Base-by-base conservation (phyloP, 75 land plant species). In the Cunninghamia lanceolata region DNA sequence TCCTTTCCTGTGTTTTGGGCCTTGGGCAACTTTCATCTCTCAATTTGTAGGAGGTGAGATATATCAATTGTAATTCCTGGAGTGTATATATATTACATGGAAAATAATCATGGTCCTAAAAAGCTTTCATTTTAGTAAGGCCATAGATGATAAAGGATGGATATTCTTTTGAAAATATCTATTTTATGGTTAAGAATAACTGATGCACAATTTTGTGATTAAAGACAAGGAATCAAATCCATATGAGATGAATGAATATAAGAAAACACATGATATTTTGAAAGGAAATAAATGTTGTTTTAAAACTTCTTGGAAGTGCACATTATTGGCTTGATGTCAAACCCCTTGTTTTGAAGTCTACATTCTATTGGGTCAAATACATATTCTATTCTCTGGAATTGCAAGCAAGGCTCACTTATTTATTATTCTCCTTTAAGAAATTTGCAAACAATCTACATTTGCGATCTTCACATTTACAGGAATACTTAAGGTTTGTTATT, bases 11-110 rank as follows among this genome's bases (percentile, higher is more conserved):
- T 76, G 39, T 76, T 0, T 38, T 38, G 3, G 39, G 38, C 39
- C 19, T 75, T 75, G 40, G 78, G 19, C 19, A 38, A 16, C 21
- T 76, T 38, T 42, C 40, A 76, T 76, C 4, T 36, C 3, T 36
- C 40, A 32, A 34, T n/a, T 75, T 34, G 75, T 4, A 73, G 75
- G 39, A 74, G 32, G 77, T 16, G 15, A 35, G 77, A 15, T 74
- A 14, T 32, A 74, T 35, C 35, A 32, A 13, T 74, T 74, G 77
- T 35, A 74, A 56, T 56, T 19, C 25, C 15, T 3, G 35, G 77
- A 74, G 2, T 50, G 53, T n/a, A 86, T 86, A 39, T 39, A 83
- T 21, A 77, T 80, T 80, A n/a, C 4, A 43, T 43, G 47, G 82
- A n/a, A 45, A 30, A 28, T 25, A n/a, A 21, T 45, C 13, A 80